Percentiles rank a stretch among this genome's conserved stretches.
Conservation (phyloP, 2,329 filamentous ascomycete species). For the Calonectria fujianensis region DNA sequence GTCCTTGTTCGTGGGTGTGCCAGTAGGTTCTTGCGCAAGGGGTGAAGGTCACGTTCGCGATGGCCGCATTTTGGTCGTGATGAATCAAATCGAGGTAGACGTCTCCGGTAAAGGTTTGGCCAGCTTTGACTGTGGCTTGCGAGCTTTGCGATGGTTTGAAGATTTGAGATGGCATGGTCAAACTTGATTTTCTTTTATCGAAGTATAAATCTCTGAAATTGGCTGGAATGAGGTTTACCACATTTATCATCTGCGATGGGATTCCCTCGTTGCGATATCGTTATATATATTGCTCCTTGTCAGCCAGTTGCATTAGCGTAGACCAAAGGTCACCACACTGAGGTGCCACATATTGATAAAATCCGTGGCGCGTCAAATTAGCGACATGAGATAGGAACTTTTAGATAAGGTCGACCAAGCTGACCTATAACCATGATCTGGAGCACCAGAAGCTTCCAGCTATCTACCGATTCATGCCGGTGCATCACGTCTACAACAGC, state of each 20-base stretch:
- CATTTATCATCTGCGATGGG: neutral
- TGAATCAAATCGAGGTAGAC: neutral
- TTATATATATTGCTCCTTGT: neutral
- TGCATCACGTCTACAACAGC: neutral
- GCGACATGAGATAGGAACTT: neutral
- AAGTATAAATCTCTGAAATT: neutral
- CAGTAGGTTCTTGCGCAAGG: neutral
- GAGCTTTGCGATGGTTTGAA: neutral
- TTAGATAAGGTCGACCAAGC: neutral
- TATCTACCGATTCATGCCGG: neutral
- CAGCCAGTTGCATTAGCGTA: neutral
- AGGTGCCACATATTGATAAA: neutral
- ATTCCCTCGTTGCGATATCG: neutral
- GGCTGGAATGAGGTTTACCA: neutral
- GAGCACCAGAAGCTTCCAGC: neutral
- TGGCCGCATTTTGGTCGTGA: neutral
- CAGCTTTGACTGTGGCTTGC: neutral
- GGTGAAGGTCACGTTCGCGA: neutral
- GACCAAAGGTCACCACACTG: neutral
- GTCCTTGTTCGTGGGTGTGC: neutral
- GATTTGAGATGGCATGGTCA: neutral
- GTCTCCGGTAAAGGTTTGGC: neutral
- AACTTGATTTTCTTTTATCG: neutral
- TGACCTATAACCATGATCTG: neutral
- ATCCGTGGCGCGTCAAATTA: neutral